A percentile compares a stretch with the other conserved stretches of the same genome.
phyloP scores from a whole-genome alignment of 371 early-diverging fungal genomes.

The Thermomucor indicae-seudaticae region DNA sequence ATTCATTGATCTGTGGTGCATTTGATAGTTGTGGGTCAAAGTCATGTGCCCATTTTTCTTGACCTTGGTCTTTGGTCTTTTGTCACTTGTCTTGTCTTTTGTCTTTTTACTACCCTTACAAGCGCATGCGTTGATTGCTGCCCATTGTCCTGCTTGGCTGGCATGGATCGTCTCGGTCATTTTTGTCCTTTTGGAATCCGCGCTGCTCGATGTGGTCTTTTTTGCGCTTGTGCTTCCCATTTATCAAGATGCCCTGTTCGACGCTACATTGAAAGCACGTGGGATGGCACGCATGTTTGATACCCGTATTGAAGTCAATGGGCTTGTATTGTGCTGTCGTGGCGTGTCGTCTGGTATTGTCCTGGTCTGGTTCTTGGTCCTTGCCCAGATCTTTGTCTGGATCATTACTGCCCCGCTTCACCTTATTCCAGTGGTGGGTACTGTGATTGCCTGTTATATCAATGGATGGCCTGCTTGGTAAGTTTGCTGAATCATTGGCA shows the following conservation, averaged over 20 bases:
- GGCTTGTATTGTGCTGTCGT: constrained; percentile 35
- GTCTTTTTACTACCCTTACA: constrained; percentile 40
- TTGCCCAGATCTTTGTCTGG: constrained; percentile 42
- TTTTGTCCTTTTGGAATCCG: constrained; percentile 52
- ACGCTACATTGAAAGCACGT: constrained; percentile 45
- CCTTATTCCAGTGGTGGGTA: constrained; percentile 57
- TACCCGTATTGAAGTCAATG: constrained; percentile 26
- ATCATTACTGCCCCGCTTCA: constrained; percentile 58
- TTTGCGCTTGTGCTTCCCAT: constrained; percentile 51
- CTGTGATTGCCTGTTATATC: constrained; percentile 49
- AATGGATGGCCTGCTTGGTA: constrained; percentile 56
- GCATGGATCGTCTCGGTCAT: constrained; percentile 55
- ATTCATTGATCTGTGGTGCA: neutral
- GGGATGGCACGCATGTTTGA: constrained; percentile 50
- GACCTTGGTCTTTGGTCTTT: constrained; percentile 32
- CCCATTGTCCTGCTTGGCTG: constrained; percentile 49
- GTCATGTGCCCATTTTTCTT: constrained; percentile 40
- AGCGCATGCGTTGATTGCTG: constrained; percentile 52
- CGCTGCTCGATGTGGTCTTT: constrained; percentile 43
- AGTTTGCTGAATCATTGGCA: neutral
- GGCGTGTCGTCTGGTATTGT: constrained; percentile 30
- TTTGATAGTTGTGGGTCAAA: constrained; percentile 33
- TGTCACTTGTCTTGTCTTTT: constrained; percentile 35
- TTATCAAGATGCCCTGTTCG: constrained; percentile 54
- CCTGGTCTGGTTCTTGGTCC: constrained; percentile 11